phyloP scores from a whole-genome alignment of 1,139 yeast species.

The Diutina sp. region DNA sequence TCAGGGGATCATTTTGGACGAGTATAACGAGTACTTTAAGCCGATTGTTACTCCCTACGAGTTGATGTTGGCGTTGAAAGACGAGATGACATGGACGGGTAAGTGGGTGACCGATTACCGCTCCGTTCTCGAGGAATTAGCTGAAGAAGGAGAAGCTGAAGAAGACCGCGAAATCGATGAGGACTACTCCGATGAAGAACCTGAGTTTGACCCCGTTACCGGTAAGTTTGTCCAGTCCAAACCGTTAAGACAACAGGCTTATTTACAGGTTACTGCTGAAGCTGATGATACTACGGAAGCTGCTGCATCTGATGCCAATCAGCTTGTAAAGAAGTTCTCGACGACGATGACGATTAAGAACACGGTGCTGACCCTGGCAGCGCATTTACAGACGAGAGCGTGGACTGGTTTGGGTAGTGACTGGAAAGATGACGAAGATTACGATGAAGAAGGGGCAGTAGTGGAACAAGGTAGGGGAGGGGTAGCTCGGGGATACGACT shows the following conservation, averaged over 20 bases:
- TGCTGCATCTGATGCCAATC: slow-evolving; percentile 8
- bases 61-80: slow-evolving; percentile 62
- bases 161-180: slow-evolving; percentile 8
- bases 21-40: slow-evolving; percentile 65
- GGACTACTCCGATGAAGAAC: slow-evolving; percentile 47
- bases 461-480: slow-evolving; percentile 79
- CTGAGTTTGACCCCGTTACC: slow-evolving; percentile 80
- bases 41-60: slow-evolving; percentile 95
- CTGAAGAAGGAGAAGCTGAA: slow-evolving; percentile 10
- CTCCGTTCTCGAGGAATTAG: slow-evolving; percentile 25
- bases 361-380: slow-evolving; percentile 86
- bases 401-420: slow-evolving; percentile 96
- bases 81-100: slow-evolving; percentile 79
- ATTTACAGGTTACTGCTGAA: slow-evolving; percentile 37
- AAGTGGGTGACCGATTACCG: slow-evolving; percentile 81
- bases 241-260: slow-evolving; percentile 61
- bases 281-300: slow-evolving; percentile 14
- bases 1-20: slow-evolving; percentile 80
- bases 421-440: slow-evolving; percentile 20
- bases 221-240: slow-evolving; percentile 63
- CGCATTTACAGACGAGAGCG: slow-evolving; percentile 51
- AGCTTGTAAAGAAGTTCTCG: slow-evolving; percentile 45
- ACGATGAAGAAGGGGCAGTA: slow-evolving; percentile 47
- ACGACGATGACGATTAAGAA: slow-evolving; percentile 53
- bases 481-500: slow-evolving; percentile 73